Evolutionary conservation across 306 rosid genomes (phyloP).

Genomic region (apple (Malus domestica)): DNA sequence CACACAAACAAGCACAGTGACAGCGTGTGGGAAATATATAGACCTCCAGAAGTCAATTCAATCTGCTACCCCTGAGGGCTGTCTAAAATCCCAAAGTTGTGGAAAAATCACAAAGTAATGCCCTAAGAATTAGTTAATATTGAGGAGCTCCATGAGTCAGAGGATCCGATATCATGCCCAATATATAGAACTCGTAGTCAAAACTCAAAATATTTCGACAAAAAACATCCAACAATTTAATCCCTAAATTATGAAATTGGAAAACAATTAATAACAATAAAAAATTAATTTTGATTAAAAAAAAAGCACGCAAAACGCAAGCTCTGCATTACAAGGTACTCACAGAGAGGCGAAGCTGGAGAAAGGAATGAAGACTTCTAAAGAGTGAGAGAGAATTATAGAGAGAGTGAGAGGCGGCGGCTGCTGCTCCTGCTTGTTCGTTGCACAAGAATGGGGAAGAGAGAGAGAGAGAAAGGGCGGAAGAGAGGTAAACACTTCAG

Average conservation of each 20-base stretch:
- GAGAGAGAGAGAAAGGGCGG: not conserved
- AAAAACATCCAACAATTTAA: not conserved
- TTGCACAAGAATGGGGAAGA: conserved; percentile 1
- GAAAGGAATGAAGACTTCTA: conserved; percentile 10
- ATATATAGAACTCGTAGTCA: conserved; percentile 17
- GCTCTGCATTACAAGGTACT: not conserved
- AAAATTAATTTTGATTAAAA: not conserved
- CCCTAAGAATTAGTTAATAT: conserved; percentile 23
- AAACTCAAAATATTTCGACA: not conserved
- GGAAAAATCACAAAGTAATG: not conserved
- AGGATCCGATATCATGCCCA: conserved; percentile 23
- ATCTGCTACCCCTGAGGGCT: conserved; percentile 29
- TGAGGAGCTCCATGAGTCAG: conserved; percentile 11
- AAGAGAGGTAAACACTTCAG: conserved; percentile 9
- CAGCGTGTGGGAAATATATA: conserved; percentile 6
- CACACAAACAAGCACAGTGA: not conserved
- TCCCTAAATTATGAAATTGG: not conserved
- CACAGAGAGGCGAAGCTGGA: conserved; percentile 6
- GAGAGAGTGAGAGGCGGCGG: not conserved
- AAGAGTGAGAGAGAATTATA: not conserved
- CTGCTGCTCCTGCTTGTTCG: not conserved
- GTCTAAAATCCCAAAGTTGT: conserved; percentile 8
- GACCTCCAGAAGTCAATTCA: conserved; percentile 19
- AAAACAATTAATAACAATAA: not conserved
- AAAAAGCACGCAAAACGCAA: not conserved